Conservation (phyloP, 176 grass and related monocot genomes). For the Eleusine coracana region DNA sequence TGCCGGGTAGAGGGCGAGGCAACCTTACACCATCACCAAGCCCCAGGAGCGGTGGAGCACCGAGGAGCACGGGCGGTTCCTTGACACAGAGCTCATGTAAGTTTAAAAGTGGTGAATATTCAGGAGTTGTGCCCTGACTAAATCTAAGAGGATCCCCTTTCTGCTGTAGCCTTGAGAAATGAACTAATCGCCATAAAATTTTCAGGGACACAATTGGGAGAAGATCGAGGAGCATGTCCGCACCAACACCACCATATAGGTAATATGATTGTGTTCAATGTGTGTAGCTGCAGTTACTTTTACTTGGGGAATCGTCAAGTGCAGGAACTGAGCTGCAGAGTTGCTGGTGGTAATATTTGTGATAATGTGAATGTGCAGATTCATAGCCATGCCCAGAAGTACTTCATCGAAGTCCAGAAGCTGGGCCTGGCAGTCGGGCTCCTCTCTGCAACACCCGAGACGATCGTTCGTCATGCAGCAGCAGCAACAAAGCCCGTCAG, state of each 20-base stretch:
- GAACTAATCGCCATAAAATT: background rate
- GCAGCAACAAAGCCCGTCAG: conserved; percentile 13
- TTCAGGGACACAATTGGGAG: conserved; percentile 87
- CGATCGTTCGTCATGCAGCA: conserved; percentile 42
- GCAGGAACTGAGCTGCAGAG: background rate
- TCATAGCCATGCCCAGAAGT: conserved; percentile 93
- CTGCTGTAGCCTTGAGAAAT: background rate
- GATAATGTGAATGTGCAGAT: conserved; percentile 50
- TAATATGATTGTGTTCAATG: background rate
- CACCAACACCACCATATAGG: conserved; percentile 89
- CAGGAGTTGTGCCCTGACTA: background rate
- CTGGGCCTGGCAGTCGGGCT: conserved; percentile 68
- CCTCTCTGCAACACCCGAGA: conserved; percentile 58
- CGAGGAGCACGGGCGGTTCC: conserved; percentile 93
- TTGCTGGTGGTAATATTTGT: background rate
- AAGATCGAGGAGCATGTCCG: conserved; percentile 93
- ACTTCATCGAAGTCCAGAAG: conserved; percentile 91
- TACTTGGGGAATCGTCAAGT: background rate
- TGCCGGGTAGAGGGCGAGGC: conserved; percentile 62
- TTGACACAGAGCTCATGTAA: conserved; percentile 80
- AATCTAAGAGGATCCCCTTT: background rate
- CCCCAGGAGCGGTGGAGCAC: conserved; percentile 63
- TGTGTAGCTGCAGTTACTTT: background rate
- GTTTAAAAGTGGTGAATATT: background rate
- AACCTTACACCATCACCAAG: conserved; percentile 88